These are phyloP conservation scores for Fomitopsis betulina DNA, from an alignment of 1,284 basidiomycete genomes.

Conservation along the genomic window DNA sequence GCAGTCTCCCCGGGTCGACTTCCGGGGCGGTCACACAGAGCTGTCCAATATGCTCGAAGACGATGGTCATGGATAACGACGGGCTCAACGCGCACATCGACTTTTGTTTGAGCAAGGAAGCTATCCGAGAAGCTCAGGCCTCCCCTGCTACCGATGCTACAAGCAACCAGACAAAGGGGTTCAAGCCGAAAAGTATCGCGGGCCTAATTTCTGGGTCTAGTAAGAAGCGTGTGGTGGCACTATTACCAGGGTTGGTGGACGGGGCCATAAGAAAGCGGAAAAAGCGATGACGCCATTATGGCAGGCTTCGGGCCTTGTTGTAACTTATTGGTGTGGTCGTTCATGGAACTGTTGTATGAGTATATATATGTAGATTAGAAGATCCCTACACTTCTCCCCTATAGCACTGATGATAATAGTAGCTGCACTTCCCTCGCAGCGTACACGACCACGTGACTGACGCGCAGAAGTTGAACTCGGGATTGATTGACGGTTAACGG, in stretches of 20 bases:
- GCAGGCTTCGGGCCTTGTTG: neutral
- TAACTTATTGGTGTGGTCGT: neutral
- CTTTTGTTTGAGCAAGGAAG: constrained; percentile 69
- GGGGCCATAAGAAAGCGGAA: neutral
- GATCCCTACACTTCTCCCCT: too few species aligned
- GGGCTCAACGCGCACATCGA: constrained; percentile 73
- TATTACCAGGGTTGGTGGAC: neutral
- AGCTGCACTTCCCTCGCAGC: too few species aligned
- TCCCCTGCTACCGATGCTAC: neutral
- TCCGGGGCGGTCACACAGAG: constrained; percentile 21
- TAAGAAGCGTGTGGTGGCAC: neutral
- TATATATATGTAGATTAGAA: too few species aligned
- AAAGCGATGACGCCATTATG: neutral
- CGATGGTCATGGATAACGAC: constrained; percentile 56
- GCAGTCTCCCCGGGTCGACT: constrained; percentile 13
- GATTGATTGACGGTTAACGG: neutral
- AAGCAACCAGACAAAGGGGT: neutral
- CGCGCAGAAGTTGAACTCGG: neutral
- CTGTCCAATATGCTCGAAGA: constrained; percentile 65
- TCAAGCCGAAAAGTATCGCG: neutral
- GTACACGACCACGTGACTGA: neutral
- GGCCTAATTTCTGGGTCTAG: neutral
- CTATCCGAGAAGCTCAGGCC: constrained; percentile 62
- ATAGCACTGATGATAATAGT: too few species aligned
- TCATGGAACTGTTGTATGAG: neutral